phyloP scores from a whole-genome alignment of 2,329 filamentous ascomycete genomes.

The Apiospora arundinis region DNA sequence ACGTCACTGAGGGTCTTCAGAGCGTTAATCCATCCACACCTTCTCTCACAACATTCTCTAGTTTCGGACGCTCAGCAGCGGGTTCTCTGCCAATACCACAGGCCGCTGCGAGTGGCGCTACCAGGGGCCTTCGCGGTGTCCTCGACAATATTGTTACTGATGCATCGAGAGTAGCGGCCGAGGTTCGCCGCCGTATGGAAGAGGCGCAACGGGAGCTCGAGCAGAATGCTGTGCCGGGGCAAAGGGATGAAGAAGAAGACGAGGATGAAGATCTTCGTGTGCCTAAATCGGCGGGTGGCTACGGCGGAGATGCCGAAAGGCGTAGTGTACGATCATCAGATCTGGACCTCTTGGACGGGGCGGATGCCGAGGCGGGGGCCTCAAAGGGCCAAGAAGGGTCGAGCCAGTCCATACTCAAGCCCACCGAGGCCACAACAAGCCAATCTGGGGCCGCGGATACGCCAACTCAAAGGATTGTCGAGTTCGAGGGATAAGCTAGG shows the following conservation, averaged over 20 bases:
- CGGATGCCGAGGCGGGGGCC: constrained; percentile 71
- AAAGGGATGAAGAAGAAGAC: constrained; percentile 71
- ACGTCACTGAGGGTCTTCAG: constrained; percentile 72
- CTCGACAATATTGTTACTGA: constrained; percentile 97
- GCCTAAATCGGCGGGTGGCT: constrained; percentile 42
- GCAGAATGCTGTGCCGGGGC: constrained; percentile 72
- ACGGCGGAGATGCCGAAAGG: constrained; percentile 63
- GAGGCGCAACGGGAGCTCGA: constrained; percentile 93
- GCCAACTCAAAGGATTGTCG: constrained; percentile 48
- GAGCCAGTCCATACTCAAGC: constrained; percentile 34
- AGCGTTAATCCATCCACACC: constrained; percentile 56
- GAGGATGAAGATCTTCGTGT: constrained; percentile 66
- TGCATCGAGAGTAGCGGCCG: constrained; percentile 92
- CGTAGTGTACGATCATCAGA: constrained; percentile 71
- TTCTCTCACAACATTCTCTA: constrained; percentile 84
- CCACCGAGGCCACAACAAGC: constrained; percentile 34
- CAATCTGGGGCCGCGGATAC: constrained; percentile 34
- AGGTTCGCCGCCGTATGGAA: constrained; percentile 91
- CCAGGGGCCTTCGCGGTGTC: constrained; percentile 85
- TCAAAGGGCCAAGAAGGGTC: constrained; percentile 41
- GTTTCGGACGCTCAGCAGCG: constrained; percentile 56
- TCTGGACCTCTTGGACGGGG: constrained; percentile 74
- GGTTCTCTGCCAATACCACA: constrained; percentile 46
- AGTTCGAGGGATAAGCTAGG: constrained; percentile 50
- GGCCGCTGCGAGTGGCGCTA: constrained; percentile 53